These are phyloP conservation scores for Cryphonectria parasitica DNA, from an alignment of 2,329 filamentous ascomycete species.

Conservation along the genomic window DNA sequence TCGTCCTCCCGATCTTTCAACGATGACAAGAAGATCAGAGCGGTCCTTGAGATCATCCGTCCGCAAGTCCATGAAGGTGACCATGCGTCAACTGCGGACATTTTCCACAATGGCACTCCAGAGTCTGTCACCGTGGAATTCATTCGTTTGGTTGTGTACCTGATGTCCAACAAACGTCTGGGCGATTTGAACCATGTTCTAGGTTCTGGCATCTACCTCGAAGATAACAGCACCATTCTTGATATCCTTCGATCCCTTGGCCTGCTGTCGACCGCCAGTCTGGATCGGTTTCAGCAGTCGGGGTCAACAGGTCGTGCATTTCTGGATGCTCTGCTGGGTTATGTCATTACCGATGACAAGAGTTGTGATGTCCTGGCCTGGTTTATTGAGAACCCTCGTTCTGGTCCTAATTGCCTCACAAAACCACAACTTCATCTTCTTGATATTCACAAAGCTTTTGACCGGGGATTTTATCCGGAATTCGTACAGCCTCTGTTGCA, in stretches of 20 bases:
- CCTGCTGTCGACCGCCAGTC: not conserved
- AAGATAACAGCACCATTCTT: not conserved
- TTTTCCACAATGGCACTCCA: not conserved
- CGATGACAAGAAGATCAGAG: not conserved
- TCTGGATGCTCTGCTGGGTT: not conserved
- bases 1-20: not conserved
- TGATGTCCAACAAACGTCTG: not conserved
- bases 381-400: not conserved
- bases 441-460: too few relatives aligned
- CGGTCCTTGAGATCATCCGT: not conserved
- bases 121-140: not conserved
- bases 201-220: accelerated
- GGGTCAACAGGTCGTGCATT: not conserved
- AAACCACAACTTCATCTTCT: too few relatives aligned
- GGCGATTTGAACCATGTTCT: accelerated
- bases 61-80: slow-evolving; percentile 7
- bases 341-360: not conserved
- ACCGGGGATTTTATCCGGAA: too few relatives aligned
- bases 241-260: not conserved
- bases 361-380: not conserved
- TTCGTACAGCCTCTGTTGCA: not conserved
- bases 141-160: not conserved
- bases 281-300: not conserved
- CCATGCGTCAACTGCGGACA: not conserved
- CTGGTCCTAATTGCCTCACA: not conserved